Evolutionary conservation across 345 rosid species (phyloP).

Genomic region (Dimocarpus longan): DNA sequence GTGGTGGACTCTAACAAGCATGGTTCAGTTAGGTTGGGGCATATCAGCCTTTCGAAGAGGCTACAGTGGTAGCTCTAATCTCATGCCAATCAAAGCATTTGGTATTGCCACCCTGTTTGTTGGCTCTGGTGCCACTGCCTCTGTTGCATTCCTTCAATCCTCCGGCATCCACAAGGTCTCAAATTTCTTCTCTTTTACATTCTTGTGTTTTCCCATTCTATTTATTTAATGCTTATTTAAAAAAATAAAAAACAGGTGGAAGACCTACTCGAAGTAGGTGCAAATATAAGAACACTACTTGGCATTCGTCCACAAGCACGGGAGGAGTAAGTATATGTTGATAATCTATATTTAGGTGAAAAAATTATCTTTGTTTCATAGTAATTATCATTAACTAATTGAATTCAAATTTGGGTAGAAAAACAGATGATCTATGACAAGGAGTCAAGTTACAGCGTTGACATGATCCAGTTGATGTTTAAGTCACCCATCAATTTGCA

Average conservation of each 20-base stretch:
- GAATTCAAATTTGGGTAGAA: neutral
- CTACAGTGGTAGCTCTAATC: constrained; percentile 25
- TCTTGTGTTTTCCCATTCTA: neutral
- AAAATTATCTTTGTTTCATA: neutral
- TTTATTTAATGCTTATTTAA: neutral
- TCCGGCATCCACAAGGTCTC: constrained; percentile 45
- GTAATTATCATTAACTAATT: neutral
- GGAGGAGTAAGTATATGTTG: constrained; percentile 21
- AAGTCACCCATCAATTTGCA: neutral
- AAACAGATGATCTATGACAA: constrained; percentile 11
- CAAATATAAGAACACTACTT: constrained; percentile 42
- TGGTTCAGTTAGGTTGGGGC: constrained; percentile 38
- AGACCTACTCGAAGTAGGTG: constrained; percentile 48
- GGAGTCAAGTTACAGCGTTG: neutral
- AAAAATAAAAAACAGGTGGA: constrained; percentile 33
- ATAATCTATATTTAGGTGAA: neutral
- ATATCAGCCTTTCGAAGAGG: constrained; percentile 40
- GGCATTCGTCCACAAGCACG: constrained; percentile 33
- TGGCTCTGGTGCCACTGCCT: constrained; percentile 40
- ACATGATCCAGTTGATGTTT: neutral
- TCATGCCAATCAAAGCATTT: constrained; percentile 52
- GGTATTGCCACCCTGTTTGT: constrained; percentile 48
- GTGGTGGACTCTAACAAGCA: constrained; percentile 54
- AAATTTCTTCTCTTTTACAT: neutral
- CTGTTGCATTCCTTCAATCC: constrained; percentile 40